Base-by-base conservation (phyloP, 2,329 filamentous ascomycete species). In the Sclerotinia nivalis region DNA sequence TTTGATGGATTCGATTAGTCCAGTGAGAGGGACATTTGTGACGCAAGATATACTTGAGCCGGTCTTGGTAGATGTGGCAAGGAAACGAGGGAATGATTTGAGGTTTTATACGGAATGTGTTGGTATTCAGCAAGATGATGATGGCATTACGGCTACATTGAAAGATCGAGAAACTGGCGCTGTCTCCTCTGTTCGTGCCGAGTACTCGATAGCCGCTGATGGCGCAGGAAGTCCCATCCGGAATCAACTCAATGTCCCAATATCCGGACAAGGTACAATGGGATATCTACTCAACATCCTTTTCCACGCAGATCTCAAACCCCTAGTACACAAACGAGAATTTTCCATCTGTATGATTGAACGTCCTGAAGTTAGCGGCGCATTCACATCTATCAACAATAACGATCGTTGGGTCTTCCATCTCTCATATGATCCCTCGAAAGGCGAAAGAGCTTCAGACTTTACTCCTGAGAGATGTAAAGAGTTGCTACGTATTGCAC, bases 1-100 rank as follows among this genome's bases (percentile, higher is more conserved):
- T 50, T 64, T 50, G 31, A 40, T 49, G 45, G 20, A 66, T 34
- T 61, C n/a, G 28, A 68, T 72, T 25, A 73, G 52, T 73, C 76
- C 49, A 69, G 68, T 71, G 28, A 70, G 47, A 4, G 79, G 78
- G 1, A 75, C 77, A 2, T 77, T 76, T 7, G 76, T 78, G 0
- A 77, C 82, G 0, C 81, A 83, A 52, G 81, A 83, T 71, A 75
- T 77, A 34, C 73, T 83, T 12, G 82, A 84, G 60, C 79, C 79
- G 1, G 76, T 83, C 4, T 74, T 83, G 4, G 72, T 79, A 18
- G 70, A 76, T 13, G 70, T 73, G 0, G 81, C 80, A 7, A 56
- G 74, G 9, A 74, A 79, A 58, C 75, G 76, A 12, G 79, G 80
- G 1, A 79, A 74, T 0, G 80, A 82, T 62, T 71, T 81, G 4